A percentile compares a stretch with the other conserved stretches of the same genome.
phyloP scores from a whole-genome alignment of 345 rosid species.

The Litchi chinensis region DNA sequence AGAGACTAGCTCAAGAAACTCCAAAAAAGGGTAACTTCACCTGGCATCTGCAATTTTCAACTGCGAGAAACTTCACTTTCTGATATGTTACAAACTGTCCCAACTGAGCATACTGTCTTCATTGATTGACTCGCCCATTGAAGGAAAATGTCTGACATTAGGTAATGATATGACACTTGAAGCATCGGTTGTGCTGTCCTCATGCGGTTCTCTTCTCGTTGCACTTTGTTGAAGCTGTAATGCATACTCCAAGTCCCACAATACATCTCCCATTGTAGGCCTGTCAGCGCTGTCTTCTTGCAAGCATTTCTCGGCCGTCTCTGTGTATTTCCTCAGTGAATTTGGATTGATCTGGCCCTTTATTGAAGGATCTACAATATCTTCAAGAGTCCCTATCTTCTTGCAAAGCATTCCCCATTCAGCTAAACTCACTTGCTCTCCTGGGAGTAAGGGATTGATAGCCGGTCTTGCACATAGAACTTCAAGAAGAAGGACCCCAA shows the following conservation, averaged over 20 bases:
- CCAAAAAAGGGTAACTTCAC: conserved; percentile 14
- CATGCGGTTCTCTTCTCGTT: conserved; percentile 14
- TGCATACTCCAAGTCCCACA: conserved; percentile 58
- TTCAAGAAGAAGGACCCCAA: conserved; percentile 61
- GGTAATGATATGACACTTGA: background rate
- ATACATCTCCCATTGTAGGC: conserved; percentile 61
- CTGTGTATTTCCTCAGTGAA: conserved; percentile 51
- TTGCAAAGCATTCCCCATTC: conserved; percentile 44
- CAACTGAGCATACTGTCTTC: conserved; percentile 18
- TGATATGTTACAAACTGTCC: conserved; percentile 4
- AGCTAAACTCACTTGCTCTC: conserved; percentile 49
- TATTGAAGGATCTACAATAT: conserved; percentile 45
- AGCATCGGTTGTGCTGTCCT: conserved; percentile 21
- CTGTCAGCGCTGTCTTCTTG: conserved; percentile 46
- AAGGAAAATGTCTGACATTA: conserved; percentile 24
- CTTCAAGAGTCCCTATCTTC: conserved; percentile 39
- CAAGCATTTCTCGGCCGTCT: conserved; percentile 60
- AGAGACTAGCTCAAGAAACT: background rate
- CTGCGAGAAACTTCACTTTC: conserved; percentile 33
- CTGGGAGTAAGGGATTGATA: conserved; percentile 32
- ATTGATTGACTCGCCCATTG: conserved; percentile 18
- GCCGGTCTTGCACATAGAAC: conserved; percentile 57
- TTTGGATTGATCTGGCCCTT: conserved; percentile 39
- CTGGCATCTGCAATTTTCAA: conserved; percentile 31
- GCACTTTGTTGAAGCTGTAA: conserved; percentile 31